These are phyloP conservation scores for Fistulinella cinereoalba DNA, from an alignment of 1,284 basidiomycete species.

Conservation along the genomic window DNA sequence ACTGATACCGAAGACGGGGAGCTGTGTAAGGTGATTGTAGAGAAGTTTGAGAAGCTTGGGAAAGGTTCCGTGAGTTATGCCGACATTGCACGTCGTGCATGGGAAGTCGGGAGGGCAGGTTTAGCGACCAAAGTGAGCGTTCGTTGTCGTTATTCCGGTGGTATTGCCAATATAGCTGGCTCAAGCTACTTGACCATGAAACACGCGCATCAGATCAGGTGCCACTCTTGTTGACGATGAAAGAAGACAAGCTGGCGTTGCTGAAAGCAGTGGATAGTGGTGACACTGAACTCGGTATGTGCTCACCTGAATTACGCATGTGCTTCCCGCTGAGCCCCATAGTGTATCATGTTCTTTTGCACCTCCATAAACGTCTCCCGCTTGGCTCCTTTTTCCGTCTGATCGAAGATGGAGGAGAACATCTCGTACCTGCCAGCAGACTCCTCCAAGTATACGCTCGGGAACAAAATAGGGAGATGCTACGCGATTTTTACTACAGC, in stretches of 20 bases:
- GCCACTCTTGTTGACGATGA: constrained; percentile 89
- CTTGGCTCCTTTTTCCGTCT: constrained; percentile 94
- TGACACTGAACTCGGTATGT: constrained; percentile 88
- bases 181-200: constrained; percentile 89
- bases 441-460: constrained; percentile 86
- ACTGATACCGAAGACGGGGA: constrained; percentile 68
- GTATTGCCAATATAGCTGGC: not conserved
- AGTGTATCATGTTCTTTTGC: constrained; percentile 91
- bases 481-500: constrained; percentile 96
- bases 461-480: constrained; percentile 87
- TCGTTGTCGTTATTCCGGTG: not conserved
- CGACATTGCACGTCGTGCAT: constrained; percentile 91
- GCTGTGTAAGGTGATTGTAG: constrained; percentile 79
- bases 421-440: constrained; percentile 68
- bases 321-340: constrained; percentile 1
- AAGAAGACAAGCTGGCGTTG: constrained; percentile 87
- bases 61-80: constrained; percentile 84
- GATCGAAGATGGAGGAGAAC: constrained; percentile 83
- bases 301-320: not conserved
- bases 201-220: constrained; percentile 90
- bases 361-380: constrained; percentile 78
- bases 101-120: constrained; percentile 83
- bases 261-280: constrained; percentile 92
- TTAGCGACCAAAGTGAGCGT: constrained; percentile 81
- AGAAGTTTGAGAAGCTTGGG: constrained; percentile 78